Evolutionary conservation across 495 filamentous ascomycete genomes (phyloP).

Genomic region (Penicillium pancosmium): DNA sequence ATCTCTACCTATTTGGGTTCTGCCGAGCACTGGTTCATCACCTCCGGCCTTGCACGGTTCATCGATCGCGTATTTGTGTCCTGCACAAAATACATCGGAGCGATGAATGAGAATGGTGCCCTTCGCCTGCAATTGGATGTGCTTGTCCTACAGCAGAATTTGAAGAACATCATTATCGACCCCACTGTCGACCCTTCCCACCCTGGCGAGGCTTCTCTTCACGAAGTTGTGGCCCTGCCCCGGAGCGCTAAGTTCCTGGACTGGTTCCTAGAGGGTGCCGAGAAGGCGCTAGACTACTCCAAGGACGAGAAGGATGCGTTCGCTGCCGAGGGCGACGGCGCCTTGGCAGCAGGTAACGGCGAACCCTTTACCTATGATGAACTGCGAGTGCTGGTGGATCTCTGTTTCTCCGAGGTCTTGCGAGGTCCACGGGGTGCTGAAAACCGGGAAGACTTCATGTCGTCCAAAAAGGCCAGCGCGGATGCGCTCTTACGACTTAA

Average conservation of each 20-base stretch:
- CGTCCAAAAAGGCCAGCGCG: constrained; percentile 73
- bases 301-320: constrained; percentile 56
- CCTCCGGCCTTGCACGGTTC: constrained; percentile 69
- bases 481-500: constrained; percentile 74
- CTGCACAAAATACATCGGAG: constrained; percentile 63
- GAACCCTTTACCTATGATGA: constrained; percentile 77
- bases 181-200: constrained; percentile 18
- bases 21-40: constrained; percentile 67
- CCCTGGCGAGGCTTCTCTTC: constrained; percentile 11
- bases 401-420: constrained; percentile 83
- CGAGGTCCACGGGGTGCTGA: constrained; percentile 56
- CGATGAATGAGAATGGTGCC: constrained; percentile 76
- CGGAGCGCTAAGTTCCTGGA: constrained; percentile 76
- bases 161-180: constrained; percentile 76
- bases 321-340: constrained; percentile 37
- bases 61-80: constrained; percentile 70
- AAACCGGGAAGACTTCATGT: constrained; percentile 71
- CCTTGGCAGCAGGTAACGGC: constrained; percentile 42
- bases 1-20: constrained; percentile 67
- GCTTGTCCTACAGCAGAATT: constrained; percentile 89
- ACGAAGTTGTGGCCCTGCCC: constrained; percentile 64
- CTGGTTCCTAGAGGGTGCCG: constrained; percentile 76
- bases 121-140: constrained; percentile 87
- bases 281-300: constrained; percentile 65
- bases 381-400: constrained; percentile 77